Evolutionary conservation across 108 stramenopile genomes (phyloP), one percentile per base, ranked within the genome.

Genomic region (Thalassiosira profunda): DNA sequence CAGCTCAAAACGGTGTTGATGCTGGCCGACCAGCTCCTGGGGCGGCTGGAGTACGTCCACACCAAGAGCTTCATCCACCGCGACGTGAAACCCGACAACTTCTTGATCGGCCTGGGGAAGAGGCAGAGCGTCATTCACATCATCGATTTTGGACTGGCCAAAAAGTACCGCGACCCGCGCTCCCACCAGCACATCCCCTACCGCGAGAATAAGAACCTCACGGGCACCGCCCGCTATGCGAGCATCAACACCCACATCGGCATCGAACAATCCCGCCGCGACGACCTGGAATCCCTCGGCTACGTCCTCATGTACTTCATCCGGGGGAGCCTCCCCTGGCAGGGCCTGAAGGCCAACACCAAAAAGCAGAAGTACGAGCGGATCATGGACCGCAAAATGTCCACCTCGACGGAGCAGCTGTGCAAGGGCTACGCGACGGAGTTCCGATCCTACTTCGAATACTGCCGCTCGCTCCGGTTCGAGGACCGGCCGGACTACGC

Each of bases 241-340:
- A 93, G 91, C 42, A 98, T 99, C 84, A 99, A 99, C 68, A 99
- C 98, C 15, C 96, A 98, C 64, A 95, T 97, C 72, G 98, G 98
- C 20, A 97, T 98, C 67, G 94, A 99, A 63, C 99, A 99, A 72
- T 81, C 82, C 56, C 89, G 99, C 47, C 86, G 99, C 41, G 99
- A 99, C 74, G 99, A 99, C 76, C 86, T 99, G 29, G 99, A 99
- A 77, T 97, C 95, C 25, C 77, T 99, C 31, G 99, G 99, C 31
- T 99, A 99, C 75, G 98, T 99, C 41, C 85, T 99, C 67, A 98
- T 99, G 98, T 99, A 99, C 91, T 98, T 99, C 74, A 94, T 99
- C 56, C 84, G 98, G 6, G 99, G 99, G 8, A 92, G 91, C 9
- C 79, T 99, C 11, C 99, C 99, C 6, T 99, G 99, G 99, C 99